Base-by-base conservation (phyloP, 1,284 basidiomycete genomes). In the Pseudozyma hubeiensis region DNA sequence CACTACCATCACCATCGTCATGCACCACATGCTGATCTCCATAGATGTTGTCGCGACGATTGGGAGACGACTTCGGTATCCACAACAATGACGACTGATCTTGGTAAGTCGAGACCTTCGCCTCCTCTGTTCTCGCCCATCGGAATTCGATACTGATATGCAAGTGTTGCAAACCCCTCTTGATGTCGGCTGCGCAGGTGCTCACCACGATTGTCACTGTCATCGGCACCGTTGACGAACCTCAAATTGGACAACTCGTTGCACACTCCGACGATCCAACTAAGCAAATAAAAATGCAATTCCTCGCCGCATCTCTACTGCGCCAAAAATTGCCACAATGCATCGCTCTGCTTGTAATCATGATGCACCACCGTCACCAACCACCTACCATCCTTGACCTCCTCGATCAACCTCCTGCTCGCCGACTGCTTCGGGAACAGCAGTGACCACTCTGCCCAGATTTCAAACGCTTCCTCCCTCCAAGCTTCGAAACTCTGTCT, bases 401-500 rank as follows among this genome's bases (percentile, higher is more conserved):
- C 76, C 57, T 95, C 91, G 29, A 99, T 87, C 24, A 95, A 82
- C 54, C 86, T 86, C 53, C 93, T 88, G 60, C 94, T 91, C 7
- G 88, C 85, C 0, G 94, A 94, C 8, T 85, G 87, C 1, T 91
- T 90, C 1, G 91, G 89, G 83, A 94, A 97, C 66, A 93, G 90
- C 29, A 91, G 89, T 17, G 93, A 91, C 96, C 97, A 99, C 77
- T 96, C 92, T 3, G 89, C 88, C 96, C 96, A 99, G 71, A 97
- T 96, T 8, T 90, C 91, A 83, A 97, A 99, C 0, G 94, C 96
- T 85, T 99, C 97, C 43, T 97, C 93, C 87, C 90, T 86, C 86
- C 86, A 87, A 4, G 86, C 85, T 39, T 81, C 81, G 83, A 87
- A 87, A 29, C 83, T 85, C 55, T 85, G 83, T 68, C 84, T 82